Conservation (phyloP, 441 rosid species). For the Bruguiera hainesii region DNA sequence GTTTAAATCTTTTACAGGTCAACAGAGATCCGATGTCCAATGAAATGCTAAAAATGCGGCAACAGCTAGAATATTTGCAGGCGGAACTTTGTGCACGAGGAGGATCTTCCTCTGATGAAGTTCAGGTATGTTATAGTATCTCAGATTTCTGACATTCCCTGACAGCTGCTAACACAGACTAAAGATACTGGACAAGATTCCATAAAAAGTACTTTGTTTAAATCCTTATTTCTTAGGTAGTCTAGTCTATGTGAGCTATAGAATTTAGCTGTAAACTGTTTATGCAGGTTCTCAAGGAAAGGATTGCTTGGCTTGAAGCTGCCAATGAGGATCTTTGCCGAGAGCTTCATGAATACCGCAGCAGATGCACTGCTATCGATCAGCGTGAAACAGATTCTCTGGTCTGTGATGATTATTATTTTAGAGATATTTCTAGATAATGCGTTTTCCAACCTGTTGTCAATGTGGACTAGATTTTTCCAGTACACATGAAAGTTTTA, state of each 20-base stretch:
- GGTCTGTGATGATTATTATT: slow-evolving; percentile 40
- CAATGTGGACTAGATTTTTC: slow-evolving; percentile 1
- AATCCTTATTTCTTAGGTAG: neutral
- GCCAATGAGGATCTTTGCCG: slow-evolving; percentile 91
- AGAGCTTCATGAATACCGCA: slow-evolving; percentile 81
- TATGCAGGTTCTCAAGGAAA: slow-evolving; percentile 76
- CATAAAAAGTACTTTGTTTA: neutral
- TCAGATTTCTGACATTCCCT: slow-evolving; percentile 8
- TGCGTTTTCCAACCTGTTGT: slow-evolving; percentile 7
- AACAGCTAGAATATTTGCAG: slow-evolving; percentile 85
- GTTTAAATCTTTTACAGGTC: slow-evolving; percentile 41
- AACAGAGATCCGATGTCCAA: slow-evolving; percentile 95
- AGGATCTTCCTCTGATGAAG: slow-evolving; percentile 77
- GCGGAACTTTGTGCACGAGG: slow-evolving; percentile 94
- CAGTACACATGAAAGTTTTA: neutral
- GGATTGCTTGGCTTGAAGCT: slow-evolving; percentile 93
- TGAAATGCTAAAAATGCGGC: slow-evolving; percentile 98
- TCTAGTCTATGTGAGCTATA: neutral
- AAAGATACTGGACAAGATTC: neutral
- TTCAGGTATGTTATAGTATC: slow-evolving; percentile 51
- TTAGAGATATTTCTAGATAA: slow-evolving; percentile 5
- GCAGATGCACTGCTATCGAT: slow-evolving; percentile 56
- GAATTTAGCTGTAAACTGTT: slow-evolving; percentile 13
- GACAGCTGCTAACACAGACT: slow-evolving; percentile 5
- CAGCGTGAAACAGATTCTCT: slow-evolving; percentile 68